phyloP scores from a whole-genome alignment of 73 alveolate genomes.

The Paramecium caudatum region DNA sequence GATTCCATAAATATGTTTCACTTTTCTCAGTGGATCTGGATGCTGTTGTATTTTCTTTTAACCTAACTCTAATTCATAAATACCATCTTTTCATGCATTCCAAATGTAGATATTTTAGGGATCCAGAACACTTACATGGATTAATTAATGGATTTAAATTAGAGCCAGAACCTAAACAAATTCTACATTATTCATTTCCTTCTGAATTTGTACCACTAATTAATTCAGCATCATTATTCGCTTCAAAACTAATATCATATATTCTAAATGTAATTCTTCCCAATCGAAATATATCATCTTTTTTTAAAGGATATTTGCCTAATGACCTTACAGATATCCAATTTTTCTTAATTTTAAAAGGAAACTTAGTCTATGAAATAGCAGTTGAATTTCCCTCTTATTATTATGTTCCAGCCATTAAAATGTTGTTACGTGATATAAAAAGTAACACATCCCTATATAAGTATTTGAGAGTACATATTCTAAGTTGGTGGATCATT shows the following conservation, averaged over 20 bases:
- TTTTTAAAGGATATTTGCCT: not conserved
- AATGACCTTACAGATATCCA: slow-evolving; percentile 42
- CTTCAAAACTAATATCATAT: not conserved
- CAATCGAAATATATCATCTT: slow-evolving; percentile 26
- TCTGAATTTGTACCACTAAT: not conserved
- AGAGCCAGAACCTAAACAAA: slow-evolving; percentile 70
- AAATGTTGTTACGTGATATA: not conserved
- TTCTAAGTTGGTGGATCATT: not conserved
- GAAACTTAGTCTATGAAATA: slow-evolving; percentile 3
- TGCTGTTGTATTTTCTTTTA: slow-evolving; percentile 50
- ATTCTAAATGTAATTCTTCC: slow-evolving; percentile 60
- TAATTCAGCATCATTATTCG: not conserved
- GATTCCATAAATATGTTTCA: slow-evolving; percentile 58
- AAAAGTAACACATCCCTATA: slow-evolving; percentile 13
- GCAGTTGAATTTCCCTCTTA: slow-evolving; percentile 43
- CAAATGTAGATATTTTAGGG: slow-evolving; percentile 76
- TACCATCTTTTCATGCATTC: slow-evolving; percentile 81
- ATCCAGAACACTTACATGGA: slow-evolving; percentile 80
- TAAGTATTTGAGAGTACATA: not conserved
- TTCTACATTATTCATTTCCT: slow-evolving; percentile 72
- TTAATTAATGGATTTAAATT: slow-evolving; percentile 73
- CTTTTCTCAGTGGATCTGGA: slow-evolving; percentile 41
- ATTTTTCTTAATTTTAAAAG: not conserved
- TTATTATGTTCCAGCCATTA: not conserved
- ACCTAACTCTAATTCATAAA: slow-evolving; percentile 33